Evolutionary conservation across 2,329 filamentous ascomycete species (phyloP).

Genomic region (Monilinia vaccinii-corymbosi): DNA sequence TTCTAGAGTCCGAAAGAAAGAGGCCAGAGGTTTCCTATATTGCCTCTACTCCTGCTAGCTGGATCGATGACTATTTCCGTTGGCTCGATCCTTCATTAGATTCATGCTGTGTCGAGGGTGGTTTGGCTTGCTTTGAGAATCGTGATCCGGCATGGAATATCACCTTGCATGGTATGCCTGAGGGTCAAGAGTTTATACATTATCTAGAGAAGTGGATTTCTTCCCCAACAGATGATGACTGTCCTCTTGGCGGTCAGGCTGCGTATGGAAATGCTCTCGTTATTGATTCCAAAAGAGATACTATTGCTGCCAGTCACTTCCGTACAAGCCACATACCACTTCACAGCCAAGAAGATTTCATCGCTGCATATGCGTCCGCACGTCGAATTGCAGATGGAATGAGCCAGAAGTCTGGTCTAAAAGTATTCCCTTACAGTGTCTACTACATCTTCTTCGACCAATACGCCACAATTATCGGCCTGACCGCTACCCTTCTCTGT

Average conservation of each 20-base stretch:
- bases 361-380: constrained; percentile 79
- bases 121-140: constrained; percentile 69
- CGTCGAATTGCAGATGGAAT: constrained; percentile 79
- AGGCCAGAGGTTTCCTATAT: constrained; percentile 82
- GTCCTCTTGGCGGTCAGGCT: constrained; percentile 80
- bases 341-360: constrained; percentile 84
- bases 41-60: constrained; percentile 79
- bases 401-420: constrained; percentile 58
- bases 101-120: constrained; percentile 31
- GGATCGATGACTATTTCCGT: constrained; percentile 93
- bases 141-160: constrained; percentile 81
- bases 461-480: constrained; percentile 73
- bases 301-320: constrained; percentile 80
- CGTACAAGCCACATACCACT: constrained; percentile 81
- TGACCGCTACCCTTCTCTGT: constrained; percentile 72
- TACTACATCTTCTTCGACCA: constrained; percentile 99
- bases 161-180: constrained; percentile 82
- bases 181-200: constrained; percentile 80
- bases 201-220: constrained; percentile 79
- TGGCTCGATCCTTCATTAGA: constrained; percentile 90
- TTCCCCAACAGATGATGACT: constrained; percentile 71
- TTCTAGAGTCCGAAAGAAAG: constrained; percentile 90
- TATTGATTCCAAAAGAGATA: constrained; percentile 56
- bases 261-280: constrained; percentile 80
- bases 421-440: constrained; percentile 93